These are phyloP conservation scores for Pseudocercospora cruenta DNA, from an alignment of 2,329 filamentous ascomycete species.

Conservation along the genomic window DNA sequence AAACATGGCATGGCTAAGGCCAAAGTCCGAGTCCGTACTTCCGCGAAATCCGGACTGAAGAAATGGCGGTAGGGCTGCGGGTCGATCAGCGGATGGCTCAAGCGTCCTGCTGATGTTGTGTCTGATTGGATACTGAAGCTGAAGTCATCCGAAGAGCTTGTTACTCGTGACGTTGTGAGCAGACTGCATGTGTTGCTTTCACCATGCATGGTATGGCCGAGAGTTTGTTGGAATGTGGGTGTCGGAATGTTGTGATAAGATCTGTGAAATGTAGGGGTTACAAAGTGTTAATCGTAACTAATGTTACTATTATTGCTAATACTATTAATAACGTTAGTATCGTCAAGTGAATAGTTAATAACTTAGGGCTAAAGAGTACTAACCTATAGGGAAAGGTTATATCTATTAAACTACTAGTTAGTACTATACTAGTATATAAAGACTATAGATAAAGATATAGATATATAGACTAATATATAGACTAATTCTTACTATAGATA, in stretches of 20 bases:
- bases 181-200: background rate
- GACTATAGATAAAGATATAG: too few relatives aligned
- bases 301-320: too few relatives aligned
- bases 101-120: background rate
- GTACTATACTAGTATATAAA: too few relatives aligned
- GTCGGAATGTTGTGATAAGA: background rate
- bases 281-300: too few relatives aligned
- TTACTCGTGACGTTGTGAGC: background rate
- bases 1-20: background rate
- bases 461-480: too few relatives aligned
- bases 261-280: too few relatives aligned
- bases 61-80: background rate
- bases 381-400: too few relatives aligned
- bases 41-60: background rate
- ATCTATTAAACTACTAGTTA: too few relatives aligned
- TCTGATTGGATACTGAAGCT: background rate
- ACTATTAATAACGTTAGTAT: too few relatives aligned
- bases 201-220: background rate
- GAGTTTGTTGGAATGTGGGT: background rate
- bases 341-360: too few relatives aligned
- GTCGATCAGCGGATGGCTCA: background rate
- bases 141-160: background rate
- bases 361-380: too few relatives aligned
- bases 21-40: background rate
- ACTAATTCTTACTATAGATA: too few relatives aligned